Conservation (phyloP, 2,329 filamentous ascomycete species). For the Ambrosiella cleistominuta region DNA sequence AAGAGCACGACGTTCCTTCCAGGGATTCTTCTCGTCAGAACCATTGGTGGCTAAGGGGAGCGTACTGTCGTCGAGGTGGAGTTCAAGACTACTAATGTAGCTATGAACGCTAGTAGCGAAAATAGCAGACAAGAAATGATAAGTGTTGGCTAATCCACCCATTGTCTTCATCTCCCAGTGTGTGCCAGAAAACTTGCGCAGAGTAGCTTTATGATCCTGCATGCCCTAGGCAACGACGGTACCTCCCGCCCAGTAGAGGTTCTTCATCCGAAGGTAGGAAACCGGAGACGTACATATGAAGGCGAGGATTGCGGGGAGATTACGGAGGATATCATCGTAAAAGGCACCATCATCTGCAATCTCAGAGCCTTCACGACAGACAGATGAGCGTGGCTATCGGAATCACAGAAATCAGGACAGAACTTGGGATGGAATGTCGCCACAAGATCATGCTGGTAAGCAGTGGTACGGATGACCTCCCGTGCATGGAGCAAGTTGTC, state of each 20-base stretch:
- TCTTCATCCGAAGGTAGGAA: constrained; percentile 51
- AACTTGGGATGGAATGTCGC: constrained; percentile 63
- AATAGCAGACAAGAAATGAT: constrained; percentile 34
- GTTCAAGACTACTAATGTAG: constrained; percentile 14
- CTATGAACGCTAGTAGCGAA: constrained; percentile 18
- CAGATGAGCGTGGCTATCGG: constrained; percentile 52
- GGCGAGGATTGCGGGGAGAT: constrained; percentile 48
- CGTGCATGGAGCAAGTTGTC: constrained; percentile 55
- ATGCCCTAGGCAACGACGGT: constrained; percentile 66
- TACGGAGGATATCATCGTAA: constrained; percentile 51
- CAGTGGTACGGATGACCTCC: constrained; percentile 49
- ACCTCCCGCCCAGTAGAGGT: constrained; percentile 63
- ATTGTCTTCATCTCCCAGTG: constrained; percentile 66
- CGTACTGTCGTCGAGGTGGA: constrained; percentile 35
- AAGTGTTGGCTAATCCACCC: constrained; percentile 68
- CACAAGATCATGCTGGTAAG: constrained; percentile 41
- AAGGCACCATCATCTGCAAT: constrained; percentile 28
- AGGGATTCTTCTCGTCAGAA: constrained; percentile 33
- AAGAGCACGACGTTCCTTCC: constrained; percentile 21
- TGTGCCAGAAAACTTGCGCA: constrained; percentile 46
- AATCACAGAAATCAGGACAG: constrained; percentile 38
- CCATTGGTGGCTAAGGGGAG: constrained; percentile 17
- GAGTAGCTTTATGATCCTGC: constrained; percentile 59
- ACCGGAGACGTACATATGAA: constrained; percentile 48
- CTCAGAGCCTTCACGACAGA: constrained; percentile 28